Evolutionary conservation across 2,329 filamentous ascomycete species (phyloP), one percentile per base, ranked within the genome.

Genomic region (Lecanicillium sp.): DNA sequence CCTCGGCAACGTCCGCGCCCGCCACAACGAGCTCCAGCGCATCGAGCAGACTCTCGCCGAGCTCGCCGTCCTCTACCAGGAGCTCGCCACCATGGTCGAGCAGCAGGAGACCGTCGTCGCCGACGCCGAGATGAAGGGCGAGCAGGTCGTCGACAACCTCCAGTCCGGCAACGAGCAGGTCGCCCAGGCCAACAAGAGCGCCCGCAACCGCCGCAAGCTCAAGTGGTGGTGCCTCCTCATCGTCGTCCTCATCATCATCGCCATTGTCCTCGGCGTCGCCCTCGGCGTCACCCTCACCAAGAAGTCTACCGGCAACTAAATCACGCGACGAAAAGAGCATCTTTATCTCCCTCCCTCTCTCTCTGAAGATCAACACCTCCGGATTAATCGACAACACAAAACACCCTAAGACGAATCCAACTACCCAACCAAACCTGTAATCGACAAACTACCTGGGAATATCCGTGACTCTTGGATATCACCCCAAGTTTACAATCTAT

Each of bases 211-310:
- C 57, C 78, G 86, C 58, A 86, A 82, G 72, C 78, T 88, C 68
- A 91, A 91, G 74, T 90, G 87, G 87, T 89, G 79, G 77, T 87
- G 84, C 61, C 70, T 87, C 52, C 67, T 81, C 52, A 71, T 90
- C 51, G 69, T 72, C 40, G 56, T 79, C 19, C 69, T 83, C 62
- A 79, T 83, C 62, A 64, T 79, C 58, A 62, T 83, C 44, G 73
- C 70, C 53, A 67, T 81, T 49, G 73, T 68, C 8, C 62, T 80
- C 27, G 77, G 72, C 47, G 73, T 83, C 52, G 77, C 72, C 49
- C 62, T 82, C 12, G 77, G 74, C 41, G 60, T 81, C 43, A 67
- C 63, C 36, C 56, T 77, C 32, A 60, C 60, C 41, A 62, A 51
- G 23, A 49, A 49, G 11, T 8, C 27, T 8, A 14, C 27, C 27